Conservation (phyloP, 2,329 filamentous ascomycete species). For the Lachnellula suecica region DNA sequence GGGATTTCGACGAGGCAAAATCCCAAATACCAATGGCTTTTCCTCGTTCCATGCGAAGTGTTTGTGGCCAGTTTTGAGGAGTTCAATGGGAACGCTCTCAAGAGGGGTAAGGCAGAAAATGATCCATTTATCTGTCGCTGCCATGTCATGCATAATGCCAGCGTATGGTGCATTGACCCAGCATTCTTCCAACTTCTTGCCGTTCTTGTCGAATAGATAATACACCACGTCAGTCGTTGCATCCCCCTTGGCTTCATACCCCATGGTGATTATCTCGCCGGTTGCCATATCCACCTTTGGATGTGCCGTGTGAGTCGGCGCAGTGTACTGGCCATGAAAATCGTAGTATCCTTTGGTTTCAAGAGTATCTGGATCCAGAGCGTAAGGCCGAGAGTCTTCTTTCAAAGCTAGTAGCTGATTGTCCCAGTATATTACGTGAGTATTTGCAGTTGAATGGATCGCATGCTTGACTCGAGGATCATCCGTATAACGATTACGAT, state of each 20-base stretch:
- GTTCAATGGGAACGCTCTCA: conserved; percentile 41
- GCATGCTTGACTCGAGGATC: conserved; percentile 47
- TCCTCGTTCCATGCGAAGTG: conserved; percentile 53
- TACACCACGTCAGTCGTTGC: conserved; percentile 43
- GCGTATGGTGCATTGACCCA: conserved; percentile 48
- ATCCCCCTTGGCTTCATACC: conserved; percentile 47
- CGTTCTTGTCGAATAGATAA: conserved; percentile 43
- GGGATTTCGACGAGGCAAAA: conserved; percentile 48
- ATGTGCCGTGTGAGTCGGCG: conserved; percentile 49
- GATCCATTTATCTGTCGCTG: conserved; percentile 44
- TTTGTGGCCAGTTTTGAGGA: conserved; percentile 44
- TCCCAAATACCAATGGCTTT: conserved; percentile 50
- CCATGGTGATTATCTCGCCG: conserved; percentile 50
- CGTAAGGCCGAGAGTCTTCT: conserved; percentile 50
- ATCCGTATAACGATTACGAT: conserved; percentile 56
- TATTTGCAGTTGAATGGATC: conserved; percentile 56
- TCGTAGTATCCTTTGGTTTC: conserved; percentile 48
- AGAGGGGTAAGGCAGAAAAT: conserved; percentile 45
- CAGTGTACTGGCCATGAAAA: conserved; percentile 45
- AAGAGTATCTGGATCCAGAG: conserved; percentile 45
- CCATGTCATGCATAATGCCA: conserved; percentile 52
- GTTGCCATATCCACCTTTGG: conserved; percentile 51
- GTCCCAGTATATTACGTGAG: conserved; percentile 56
- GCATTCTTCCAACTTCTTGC: conserved; percentile 42
- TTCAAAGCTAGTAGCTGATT: conserved; percentile 54